Conservation (phyloP, 768 basidiomycete genomes). For the Amanita exitialis region DNA sequence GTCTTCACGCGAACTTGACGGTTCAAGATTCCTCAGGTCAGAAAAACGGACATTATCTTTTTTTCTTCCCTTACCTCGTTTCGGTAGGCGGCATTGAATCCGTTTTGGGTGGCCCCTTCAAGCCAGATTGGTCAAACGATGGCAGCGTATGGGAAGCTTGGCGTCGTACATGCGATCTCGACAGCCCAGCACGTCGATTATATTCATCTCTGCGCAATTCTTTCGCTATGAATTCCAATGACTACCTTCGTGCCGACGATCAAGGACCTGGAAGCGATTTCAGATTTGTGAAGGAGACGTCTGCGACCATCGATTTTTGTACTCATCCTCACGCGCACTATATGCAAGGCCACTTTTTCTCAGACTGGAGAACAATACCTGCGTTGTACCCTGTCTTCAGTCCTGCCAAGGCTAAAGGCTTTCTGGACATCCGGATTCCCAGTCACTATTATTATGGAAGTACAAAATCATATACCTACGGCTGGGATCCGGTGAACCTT, state of each 20-base stretch:
- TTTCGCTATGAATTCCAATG: constrained; percentile 17
- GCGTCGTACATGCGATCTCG: constrained; percentile 81
- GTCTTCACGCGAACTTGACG: constrained; percentile 64
- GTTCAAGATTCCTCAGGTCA: constrained; percentile 30
- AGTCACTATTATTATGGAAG: constrained; percentile 94
- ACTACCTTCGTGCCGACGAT: constrained; percentile 13
- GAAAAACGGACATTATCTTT: constrained; percentile 3
- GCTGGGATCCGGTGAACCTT: constrained; percentile 73
- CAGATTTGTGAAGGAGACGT: constrained; percentile 48
- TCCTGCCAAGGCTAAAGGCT: constrained; percentile 80
- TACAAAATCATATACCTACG: constrained; percentile 78
- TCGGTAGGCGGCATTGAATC: constrained; percentile 38
- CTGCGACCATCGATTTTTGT: constrained; percentile 74
- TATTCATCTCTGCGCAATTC: constrained; percentile 64
- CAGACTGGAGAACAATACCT: constrained; percentile 87
- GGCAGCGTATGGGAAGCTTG: constrained; percentile 93
- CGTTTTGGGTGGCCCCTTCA: constrained; percentile 56
- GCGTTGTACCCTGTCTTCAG: constrained; percentile 91
- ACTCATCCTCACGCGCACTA: constrained; percentile 72
- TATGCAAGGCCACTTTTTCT: constrained; percentile 93
- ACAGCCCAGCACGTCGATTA: constrained; percentile 71
- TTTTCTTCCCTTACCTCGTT: constrained; percentile 10
- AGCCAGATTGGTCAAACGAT: constrained; percentile 75
- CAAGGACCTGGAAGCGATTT: constrained; percentile 43
- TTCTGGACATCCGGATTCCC: constrained; percentile 85